A percentile compares a stretch with the other conserved stretches of the same genome.
Conservation (phyloP, 139 green algal genomes). For the Closterium sp. region DNA sequence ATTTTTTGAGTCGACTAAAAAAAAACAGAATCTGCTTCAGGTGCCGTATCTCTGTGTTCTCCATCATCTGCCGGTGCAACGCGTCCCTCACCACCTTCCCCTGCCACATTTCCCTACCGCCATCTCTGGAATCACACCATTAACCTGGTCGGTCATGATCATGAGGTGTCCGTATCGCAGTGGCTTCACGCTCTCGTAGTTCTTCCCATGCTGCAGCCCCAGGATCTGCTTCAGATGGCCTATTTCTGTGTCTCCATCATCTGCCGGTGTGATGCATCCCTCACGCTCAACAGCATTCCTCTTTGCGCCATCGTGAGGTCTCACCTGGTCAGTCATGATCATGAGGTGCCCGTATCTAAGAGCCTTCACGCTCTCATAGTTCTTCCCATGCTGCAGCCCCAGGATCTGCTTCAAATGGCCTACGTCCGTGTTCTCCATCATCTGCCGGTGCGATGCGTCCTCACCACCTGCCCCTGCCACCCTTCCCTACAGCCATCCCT, state of each 20-base stretch:
- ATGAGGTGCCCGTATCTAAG: no score
- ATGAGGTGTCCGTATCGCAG: conserved; percentile 98
- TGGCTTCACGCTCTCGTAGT: conserved; percentile 83
- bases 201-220: conserved; percentile 92
- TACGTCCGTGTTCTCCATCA: conserved; percentile 95
- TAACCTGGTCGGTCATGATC: conserved; percentile 99
- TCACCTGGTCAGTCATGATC: conserved; percentile 70
- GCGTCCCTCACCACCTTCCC: no score
- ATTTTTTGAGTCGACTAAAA: no score
- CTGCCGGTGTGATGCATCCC: conserved; percentile 85
- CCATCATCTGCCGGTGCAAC: conserved; percentile 78
- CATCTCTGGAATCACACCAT: no score
- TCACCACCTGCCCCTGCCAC: no score
- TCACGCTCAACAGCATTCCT: conserved; percentile 98
- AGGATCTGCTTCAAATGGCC: conserved; percentile 54
- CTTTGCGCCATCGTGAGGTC: background rate
- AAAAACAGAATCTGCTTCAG: no score
- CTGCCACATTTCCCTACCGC: no score
- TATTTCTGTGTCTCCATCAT: conserved; percentile 94
- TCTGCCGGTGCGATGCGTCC: conserved; percentile 72
- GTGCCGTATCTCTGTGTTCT: conserved; percentile 97
- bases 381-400: no score
- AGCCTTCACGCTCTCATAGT: no score
- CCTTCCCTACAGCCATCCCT: conserved; percentile 61
- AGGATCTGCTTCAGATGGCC: conserved; percentile 99